phyloP scores from a whole-genome alignment of 768 basidiomycete genomes.

The Agrocybe pediades region DNA sequence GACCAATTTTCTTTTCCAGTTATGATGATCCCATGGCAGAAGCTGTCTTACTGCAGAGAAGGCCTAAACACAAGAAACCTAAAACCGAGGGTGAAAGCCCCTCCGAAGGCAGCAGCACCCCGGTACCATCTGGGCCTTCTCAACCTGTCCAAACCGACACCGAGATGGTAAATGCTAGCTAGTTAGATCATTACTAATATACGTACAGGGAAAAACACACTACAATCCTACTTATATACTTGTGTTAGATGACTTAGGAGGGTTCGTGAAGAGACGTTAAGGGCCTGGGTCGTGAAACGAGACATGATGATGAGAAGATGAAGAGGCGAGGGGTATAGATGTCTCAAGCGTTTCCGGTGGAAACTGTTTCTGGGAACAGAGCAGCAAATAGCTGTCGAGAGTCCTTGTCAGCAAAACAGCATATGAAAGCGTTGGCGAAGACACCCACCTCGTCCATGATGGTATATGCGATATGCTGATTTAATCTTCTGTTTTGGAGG shows the following conservation, averaged over 20 bases:
- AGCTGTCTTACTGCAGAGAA: slow-evolving; percentile 51
- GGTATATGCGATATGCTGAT: slow-evolving; percentile 89
- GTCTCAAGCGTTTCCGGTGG: neutral
- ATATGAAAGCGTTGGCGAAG: no score
- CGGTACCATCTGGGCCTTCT: neutral
- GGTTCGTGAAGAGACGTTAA: neutral
- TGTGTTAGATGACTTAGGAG: slow-evolving; percentile 6
- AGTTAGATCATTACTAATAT: neutral
- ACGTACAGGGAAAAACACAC: neutral
- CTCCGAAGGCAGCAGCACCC: neutral
- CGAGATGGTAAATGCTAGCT: slow-evolving; percentile 9
- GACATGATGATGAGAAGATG: no score
- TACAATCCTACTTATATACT: slow-evolving; percentile 5
- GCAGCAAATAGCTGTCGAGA: slow-evolving; percentile 30
- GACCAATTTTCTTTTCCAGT: slow-evolving; percentile 31
- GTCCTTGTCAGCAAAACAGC: no score
- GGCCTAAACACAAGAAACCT: slow-evolving; percentile 39
- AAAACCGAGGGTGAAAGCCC: slow-evolving; percentile 17
- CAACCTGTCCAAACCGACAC: slow-evolving; percentile 4
- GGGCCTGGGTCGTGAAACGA: neutral
- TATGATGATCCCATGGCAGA: slow-evolving; percentile 68
- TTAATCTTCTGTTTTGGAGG: slow-evolving; percentile 90
- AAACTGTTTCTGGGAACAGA: slow-evolving; percentile 29
- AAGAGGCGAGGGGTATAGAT: neutral
- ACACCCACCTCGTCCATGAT: slow-evolving; percentile 83